phyloP scores from a whole-genome alignment of 73 alveolate species.

The Blepharisma stoltei region DNA sequence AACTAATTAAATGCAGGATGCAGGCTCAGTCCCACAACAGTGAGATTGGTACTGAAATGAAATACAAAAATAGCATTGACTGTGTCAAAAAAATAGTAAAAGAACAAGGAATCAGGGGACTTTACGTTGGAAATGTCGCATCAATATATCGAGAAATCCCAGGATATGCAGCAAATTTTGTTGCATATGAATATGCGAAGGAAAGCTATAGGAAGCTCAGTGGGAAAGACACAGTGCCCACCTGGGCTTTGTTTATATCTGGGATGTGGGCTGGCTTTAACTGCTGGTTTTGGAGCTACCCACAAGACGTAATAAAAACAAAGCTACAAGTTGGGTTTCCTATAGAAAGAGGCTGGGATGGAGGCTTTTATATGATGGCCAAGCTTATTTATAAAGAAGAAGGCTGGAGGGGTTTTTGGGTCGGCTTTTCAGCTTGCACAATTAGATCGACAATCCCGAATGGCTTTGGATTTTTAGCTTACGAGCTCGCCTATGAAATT shows the following conservation, averaged over 20 bases:
- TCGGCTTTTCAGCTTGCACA: conserved; percentile 49
- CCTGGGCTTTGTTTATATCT: conserved; percentile 2
- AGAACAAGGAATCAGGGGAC: conserved; percentile 40
- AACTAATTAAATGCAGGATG: conserved; percentile 42
- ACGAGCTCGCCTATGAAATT: conserved; percentile 29
- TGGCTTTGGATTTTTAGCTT: conserved; percentile 33
- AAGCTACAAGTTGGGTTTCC: conserved; percentile 30
- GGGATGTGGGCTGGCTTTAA: conserved; percentile 37
- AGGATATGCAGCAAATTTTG: conserved; percentile 40
- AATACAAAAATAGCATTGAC: conserved; percentile 36
- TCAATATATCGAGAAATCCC: conserved; percentile 35
- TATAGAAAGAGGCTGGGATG: conserved; percentile 33
- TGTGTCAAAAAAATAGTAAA: conserved; percentile 30
- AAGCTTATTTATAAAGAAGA: conserved; percentile 28
- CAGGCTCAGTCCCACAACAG: conserved; percentile 29
- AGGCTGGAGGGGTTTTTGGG: conserved; percentile 48
- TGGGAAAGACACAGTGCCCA: conserved; percentile 24
- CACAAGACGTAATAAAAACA: conserved; percentile 47
- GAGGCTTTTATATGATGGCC: conserved; percentile 38
- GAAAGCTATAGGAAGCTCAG: not conserved
- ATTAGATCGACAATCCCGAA: conserved; percentile 33
- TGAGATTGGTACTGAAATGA: not conserved
- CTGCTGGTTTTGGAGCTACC: conserved; percentile 46
- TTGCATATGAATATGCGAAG: conserved; percentile 31
- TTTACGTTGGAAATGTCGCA: conserved; percentile 33